Evolutionary conservation across 805 yeast species (phyloP), one percentile per base, ranked within the genome.

Genomic region (Groenewaldozyma tartarivorans): DNA sequence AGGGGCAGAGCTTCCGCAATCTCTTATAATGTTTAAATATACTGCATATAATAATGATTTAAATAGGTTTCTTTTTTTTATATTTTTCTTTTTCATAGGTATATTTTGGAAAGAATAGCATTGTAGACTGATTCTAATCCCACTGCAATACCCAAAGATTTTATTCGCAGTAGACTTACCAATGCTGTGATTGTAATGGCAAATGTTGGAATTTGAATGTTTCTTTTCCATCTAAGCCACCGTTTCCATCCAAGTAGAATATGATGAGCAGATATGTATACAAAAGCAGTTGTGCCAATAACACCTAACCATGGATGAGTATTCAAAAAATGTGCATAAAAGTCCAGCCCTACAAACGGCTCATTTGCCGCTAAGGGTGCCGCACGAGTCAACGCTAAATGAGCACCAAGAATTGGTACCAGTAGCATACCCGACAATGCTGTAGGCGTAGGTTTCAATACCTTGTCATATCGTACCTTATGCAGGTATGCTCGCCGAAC

Each of bases 391-490:
- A 67, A 66, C 13, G 58, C 45, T 15, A 66, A 61, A 53, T 81
- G 88, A 31, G 58, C 68, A 0, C 48, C 38, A 1, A 77, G 42
- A 6, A 72, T 49, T 1, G 75, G 72, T 0, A 70, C 41, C 32
- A 78, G 57, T 7, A 74, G 32, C 54, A 76, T 78, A 0, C 90
- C 90, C 3, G 80, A 66, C 40, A 78, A 68, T 11, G 76, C 67
- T 17, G 77, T 56, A 2, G 86, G 85, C 2, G 81, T 61, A 4
- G 72, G 45, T 0, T 80, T 79, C 7, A 72, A 31, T 29, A 27
- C 31, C 30, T 41, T 41, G 4, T 53, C 62, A 40, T 59, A 55
- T 20, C 49, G 39, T n/a, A 42, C 30, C 36, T 42, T 46, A 19
- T 59, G 55, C 16, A 55, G 48, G 39, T 60, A 56, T 26, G 49